Percentiles rank a stretch among this genome's conserved stretches.
Conservation (phyloP, 352 stramenopile species). For the Phytophthora foliorum region DNA sequence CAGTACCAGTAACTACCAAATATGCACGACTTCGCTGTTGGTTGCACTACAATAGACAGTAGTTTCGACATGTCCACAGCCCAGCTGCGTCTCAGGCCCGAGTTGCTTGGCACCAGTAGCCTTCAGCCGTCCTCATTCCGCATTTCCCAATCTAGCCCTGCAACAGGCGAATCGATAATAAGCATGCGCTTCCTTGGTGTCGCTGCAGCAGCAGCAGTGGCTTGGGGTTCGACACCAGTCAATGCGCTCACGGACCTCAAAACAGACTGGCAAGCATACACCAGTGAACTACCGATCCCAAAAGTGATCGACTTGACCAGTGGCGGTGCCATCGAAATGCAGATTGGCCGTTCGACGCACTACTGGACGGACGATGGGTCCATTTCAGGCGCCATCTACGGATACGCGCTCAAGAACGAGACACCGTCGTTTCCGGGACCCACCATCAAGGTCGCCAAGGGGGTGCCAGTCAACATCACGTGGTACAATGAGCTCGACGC, state of each 20-base stretch:
- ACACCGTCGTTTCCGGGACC: slow-evolving; percentile 39
- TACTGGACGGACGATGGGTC: slow-evolving; percentile 40
- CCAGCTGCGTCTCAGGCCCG: neutral
- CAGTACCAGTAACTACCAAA: neutral
- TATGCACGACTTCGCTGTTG: neutral
- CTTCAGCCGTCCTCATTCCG: neutral
- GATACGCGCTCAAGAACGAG: slow-evolving; percentile 35
- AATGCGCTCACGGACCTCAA: slow-evolving; percentile 37
- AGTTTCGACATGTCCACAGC: neutral
- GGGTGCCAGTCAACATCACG: slow-evolving; percentile 36
- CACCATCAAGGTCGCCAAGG: slow-evolving; percentile 37
- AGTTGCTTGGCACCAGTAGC: neutral
- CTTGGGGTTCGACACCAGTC: neutral
- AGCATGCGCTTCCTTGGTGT: neutral
- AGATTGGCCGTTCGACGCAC: slow-evolving; percentile 38
- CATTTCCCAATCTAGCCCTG: neutral
- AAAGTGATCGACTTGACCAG: slow-evolving; percentile 44
- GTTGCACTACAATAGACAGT: neutral
- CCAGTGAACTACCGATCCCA: slow-evolving; percentile 33
- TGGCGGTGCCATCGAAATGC: slow-evolving; percentile 42
- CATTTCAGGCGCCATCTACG: slow-evolving; percentile 34
- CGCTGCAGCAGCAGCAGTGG: neutral
- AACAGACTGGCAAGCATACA: slow-evolving; percentile 44
- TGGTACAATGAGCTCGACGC: slow-evolving; percentile 47
- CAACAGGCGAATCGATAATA: neutral